Base-by-base conservation (phyloP, 768 basidiomycete species). In the Pisolithus sp. region DNA sequence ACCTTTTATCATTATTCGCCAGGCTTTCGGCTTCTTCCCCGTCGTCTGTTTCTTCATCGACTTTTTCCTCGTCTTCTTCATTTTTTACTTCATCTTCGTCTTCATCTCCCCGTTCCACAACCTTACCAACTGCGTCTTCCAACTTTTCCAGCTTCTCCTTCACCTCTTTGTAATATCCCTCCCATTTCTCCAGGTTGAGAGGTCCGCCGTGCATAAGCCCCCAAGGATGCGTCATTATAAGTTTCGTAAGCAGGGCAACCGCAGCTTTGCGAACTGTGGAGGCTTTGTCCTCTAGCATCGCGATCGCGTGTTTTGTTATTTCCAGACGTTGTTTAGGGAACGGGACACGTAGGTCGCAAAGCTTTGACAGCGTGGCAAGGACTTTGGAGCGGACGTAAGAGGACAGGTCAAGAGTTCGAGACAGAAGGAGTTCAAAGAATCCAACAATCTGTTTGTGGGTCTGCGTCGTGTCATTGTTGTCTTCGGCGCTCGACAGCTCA, bases 381-480 rank as follows among this genome's bases (percentile, higher is more conserved):
- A 94, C 90, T 65, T 93, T 97, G 48, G 82, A 80, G 47, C 96
- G 86, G 30, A 99, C 95, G 67, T 93, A 98, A 46, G 86, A 86
- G 41, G 88, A 89, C 12, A 86, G 65, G 67, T 98, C 96, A 52
- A 94, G 78, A 51, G 84, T 83, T n/a, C 95, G 85, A 56, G 90
- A 87, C 45, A 89, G 78, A 28, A 99, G 81, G 15, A 89, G 76
- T 37, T 89, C 86, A 67, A 89, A 96, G 36, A 94, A 79, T 0
- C 76, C 77, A 53, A 80, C 81, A 63, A 96, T 81, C 62, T 93
- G 85, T 60, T 89, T 89, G 65, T 85, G 73, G 0, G 59, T 57
- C 38, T 69, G 67, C 5, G 68, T 68, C 39, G 77, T 75, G 46
- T 76, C 73, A 48, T 75, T 62, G 20, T 72, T 71, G 39, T 78